These are phyloP conservation scores for Camellia granthamiana DNA, from an alignment of 148 eudicot genomes.

Conservation along the genomic window DNA sequence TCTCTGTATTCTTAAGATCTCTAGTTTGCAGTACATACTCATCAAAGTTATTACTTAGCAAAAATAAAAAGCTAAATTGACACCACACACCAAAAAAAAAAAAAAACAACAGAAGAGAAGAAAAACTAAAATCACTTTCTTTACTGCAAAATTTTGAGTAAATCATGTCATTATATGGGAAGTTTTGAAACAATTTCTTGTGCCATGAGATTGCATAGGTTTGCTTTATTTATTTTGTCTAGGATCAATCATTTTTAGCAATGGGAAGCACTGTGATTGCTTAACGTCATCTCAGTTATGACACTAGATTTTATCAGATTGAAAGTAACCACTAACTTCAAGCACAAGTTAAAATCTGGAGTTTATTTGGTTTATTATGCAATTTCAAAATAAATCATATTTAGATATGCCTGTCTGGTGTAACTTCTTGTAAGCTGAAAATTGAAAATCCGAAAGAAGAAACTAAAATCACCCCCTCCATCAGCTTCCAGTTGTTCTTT, in stretches of 20 bases:
- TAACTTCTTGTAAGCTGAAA: no score
- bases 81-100: no score
- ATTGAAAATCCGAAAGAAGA: no score
- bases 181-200: neutral
- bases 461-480: no score
- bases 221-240: no score
- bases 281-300: neutral
- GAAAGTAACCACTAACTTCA: neutral
- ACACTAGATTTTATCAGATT: neutral
- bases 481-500: no score
- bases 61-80: neutral
- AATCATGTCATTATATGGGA: neutral
- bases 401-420: no score
- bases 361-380: neutral
- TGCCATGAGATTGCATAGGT: neutral
- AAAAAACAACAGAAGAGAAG: neutral
- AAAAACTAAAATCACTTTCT: neutral
- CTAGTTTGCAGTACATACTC: neutral
- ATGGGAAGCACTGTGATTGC: neutral
- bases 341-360: neutral
- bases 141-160: neutral
- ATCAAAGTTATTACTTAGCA: neutral
- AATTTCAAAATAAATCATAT: neutral
- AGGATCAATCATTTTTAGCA: neutral
- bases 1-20: neutral